Base-by-base conservation (phyloP, 208 protist species). In the Wallacemonas sp. region DNA sequence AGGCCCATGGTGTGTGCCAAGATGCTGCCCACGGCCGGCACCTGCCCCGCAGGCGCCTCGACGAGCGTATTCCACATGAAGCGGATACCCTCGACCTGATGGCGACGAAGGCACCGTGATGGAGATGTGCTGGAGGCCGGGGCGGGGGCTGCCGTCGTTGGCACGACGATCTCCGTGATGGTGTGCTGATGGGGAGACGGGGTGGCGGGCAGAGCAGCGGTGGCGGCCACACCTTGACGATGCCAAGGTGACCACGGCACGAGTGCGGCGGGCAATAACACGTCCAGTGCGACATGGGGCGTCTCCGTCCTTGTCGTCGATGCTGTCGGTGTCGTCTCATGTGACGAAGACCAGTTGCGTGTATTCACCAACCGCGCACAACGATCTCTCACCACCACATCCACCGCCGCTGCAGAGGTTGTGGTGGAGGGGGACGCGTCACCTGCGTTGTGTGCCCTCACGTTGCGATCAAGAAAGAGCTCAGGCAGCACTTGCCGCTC, bases 1-100 rank as follows among this genome's bases (percentile, higher is more conserved):
- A 96, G 85, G 21, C 90, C 90, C 90, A 96, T 96, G 0, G 90
- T 91, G 76, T 96, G 90, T 0, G 90, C 84, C 4, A 96, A 75
- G 44, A 96, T 89, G 66, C 80, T 84, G 22, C 90, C 90, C 19
- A 92, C 83, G 3, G 87, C 74, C 1, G 87, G 90, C 26, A 96
- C 90, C 58, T 73, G 56, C 0, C 85, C 84, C 4, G 84, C 82
- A 34, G 90, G 87, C 1, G 80, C 80, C 30, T 96, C 86, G 8
- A 71, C 80, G 11, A 96, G 77, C 26, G 83, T 63, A 53, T 74
- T 84, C 85, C 87, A 96, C 45, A 96, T 58, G 51, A 93, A 96
- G 30, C 90, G 90, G 44, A 96, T 92, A 9, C 90, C 90, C 8
- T 87, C 70, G 5, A 96, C 36, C 54, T 96, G 90, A 56, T 96